Evolutionary conservation across 2,329 filamentous ascomycete genomes (phyloP).

Genomic region (Ascocoryne sarcoides): DNA sequence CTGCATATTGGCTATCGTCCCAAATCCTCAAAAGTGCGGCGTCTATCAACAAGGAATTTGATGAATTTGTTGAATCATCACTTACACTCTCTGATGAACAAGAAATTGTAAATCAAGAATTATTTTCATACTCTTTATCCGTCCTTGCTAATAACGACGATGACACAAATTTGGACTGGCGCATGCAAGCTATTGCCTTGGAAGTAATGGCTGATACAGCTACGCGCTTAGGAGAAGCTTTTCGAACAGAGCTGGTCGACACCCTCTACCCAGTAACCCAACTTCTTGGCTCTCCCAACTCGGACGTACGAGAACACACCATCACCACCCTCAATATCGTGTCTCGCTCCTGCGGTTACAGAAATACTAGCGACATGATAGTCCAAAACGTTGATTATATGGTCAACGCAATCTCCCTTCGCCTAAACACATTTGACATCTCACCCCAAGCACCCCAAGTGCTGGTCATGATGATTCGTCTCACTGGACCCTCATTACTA

Average conservation of each 20-base stretch:
- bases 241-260: slow-evolving; percentile 81
- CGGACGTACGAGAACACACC: slow-evolving; percentile 67
- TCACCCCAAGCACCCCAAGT: slow-evolving; percentile 87
- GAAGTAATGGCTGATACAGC: slow-evolving; percentile 75
- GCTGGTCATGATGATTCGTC: slow-evolving; percentile 83
- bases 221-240: slow-evolving; percentile 53
- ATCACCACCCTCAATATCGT: slow-evolving; percentile 75
- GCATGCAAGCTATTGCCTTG: slow-evolving; percentile 67
- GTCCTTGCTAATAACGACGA: slow-evolving; percentile 48
- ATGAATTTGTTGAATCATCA: slow-evolving; percentile 57
- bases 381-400: slow-evolving; percentile 94
- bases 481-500: slow-evolving; percentile 73
- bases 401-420: slow-evolving; percentile 82
- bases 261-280: slow-evolving; percentile 86
- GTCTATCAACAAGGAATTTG: slow-evolving; percentile 43
- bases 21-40: slow-evolving; percentile 56
- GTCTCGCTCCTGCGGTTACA: slow-evolving; percentile 67
- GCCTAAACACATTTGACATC: slow-evolving; percentile 85
- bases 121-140: slow-evolving; percentile 54
- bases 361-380: slow-evolving; percentile 66
- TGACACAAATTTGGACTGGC: slow-evolving; percentile 50
- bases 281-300: slow-evolving; percentile 65
- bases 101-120: slow-evolving; percentile 47
- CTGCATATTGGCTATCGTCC: slow-evolving; percentile 74
- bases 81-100: slow-evolving; percentile 31